Percentiles rank a stretch among this genome's conserved stretches.
These are phyloP conservation scores for Suillus subalutaceus DNA, from an alignment of 768 basidiomycete species.

Conservation along the genomic window DNA sequence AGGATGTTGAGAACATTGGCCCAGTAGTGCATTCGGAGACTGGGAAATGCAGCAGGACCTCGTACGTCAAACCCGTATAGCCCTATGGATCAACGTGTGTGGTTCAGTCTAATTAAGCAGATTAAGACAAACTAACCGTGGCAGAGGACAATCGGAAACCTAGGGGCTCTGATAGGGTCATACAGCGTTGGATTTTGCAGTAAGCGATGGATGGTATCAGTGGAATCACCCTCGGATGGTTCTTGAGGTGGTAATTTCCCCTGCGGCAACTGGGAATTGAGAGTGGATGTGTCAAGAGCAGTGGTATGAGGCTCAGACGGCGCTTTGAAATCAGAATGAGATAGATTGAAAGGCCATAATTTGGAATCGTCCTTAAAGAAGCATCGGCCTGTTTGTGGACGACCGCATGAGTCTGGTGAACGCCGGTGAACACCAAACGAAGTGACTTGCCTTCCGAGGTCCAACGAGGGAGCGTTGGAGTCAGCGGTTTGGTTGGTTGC, in stretches of 20 bases:
- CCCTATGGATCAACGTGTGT: conserved; percentile 45
- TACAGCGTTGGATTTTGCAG: conserved; percentile 78
- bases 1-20: conserved; percentile 82
- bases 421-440: not conserved
- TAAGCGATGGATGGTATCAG: conserved; percentile 66
- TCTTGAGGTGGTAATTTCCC: conserved; percentile 8
- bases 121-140: conserved; percentile 65
- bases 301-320: not conserved
- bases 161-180: conserved; percentile 76
- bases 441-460: not conserved
- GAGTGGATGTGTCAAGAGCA: not conserved
- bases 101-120: conserved; percentile 1
- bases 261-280: not conserved
- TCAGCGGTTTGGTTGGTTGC: not conserved
- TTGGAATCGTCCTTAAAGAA: not conserved
- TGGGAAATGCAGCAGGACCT: conserved; percentile 81
- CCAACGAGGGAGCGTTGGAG: not conserved
- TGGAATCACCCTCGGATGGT: conserved; percentile 20
- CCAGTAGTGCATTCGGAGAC: conserved; percentile 93
- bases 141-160: conserved; percentile 92
- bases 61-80: conserved; percentile 94
- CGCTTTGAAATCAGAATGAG: not conserved
- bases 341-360: not conserved
- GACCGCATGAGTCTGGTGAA: not conserved
- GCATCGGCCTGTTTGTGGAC: not conserved